Percentiles rank a stretch among this genome's conserved stretches.
These are phyloP conservation scores for Schrenkiella parvula DNA, from an alignment of 345 rosid species.

Conservation along the genomic window DNA sequence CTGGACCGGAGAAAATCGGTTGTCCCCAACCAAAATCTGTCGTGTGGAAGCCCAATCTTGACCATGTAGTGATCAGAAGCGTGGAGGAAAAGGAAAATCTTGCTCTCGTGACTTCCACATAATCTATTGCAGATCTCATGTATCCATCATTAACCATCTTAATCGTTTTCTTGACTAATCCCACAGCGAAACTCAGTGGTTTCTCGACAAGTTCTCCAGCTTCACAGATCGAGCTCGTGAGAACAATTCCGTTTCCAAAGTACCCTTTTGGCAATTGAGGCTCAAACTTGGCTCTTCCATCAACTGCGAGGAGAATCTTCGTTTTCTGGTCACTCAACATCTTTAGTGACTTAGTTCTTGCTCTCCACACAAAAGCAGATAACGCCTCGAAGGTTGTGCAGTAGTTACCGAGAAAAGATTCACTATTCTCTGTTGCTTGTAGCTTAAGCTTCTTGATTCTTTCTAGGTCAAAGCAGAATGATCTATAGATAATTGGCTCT, in stretches of 20 bases:
- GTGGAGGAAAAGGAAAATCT: conserved; percentile 84
- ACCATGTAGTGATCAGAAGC: conserved; percentile 87
- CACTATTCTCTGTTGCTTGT: conserved; percentile 50
- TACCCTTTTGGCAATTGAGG: conserved; percentile 85
- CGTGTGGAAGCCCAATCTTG: conserved; percentile 67
- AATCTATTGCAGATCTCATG: conserved; percentile 96
- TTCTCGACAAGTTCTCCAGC: conserved; percentile 64
- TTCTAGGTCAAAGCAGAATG: conserved; percentile 71
- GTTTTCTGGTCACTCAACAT: conserved; percentile 60
- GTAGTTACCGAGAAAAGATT: conserved; percentile 33
- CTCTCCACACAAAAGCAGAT: conserved; percentile 85
- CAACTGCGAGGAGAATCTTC: conserved; percentile 88
- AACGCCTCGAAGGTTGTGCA: conserved; percentile 79
- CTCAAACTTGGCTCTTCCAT: conserved; percentile 72
- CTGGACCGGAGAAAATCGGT: conserved; percentile 79
- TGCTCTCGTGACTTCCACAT: conserved; percentile 74
- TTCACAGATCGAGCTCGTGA: conserved; percentile 61
- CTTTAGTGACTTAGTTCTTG: conserved; percentile 69
- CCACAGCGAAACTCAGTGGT: conserved; percentile 57
- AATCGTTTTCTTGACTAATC: conserved; percentile 63
- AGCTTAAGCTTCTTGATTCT: conserved; percentile 61
- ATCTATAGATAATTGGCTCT: conserved; percentile 48
- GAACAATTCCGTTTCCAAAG: conserved; percentile 82
- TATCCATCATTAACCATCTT: conserved; percentile 71
- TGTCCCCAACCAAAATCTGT: conserved; percentile 96